phyloP scores from a whole-genome alignment of 179 eudicot genomes.

The Gypsophila paniculata region DNA sequence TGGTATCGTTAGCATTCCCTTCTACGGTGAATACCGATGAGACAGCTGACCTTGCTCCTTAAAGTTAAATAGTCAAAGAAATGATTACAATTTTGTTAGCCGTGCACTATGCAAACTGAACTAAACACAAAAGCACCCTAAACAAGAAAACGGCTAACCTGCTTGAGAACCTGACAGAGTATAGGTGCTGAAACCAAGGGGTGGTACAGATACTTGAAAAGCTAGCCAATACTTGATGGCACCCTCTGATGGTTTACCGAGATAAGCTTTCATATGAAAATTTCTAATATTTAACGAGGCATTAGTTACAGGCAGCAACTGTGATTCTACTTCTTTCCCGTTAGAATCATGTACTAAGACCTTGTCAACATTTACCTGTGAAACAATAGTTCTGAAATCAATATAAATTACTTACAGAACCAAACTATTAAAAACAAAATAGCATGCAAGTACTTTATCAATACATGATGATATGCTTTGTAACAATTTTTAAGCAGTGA shows the following conservation, averaged over 20 bases:
- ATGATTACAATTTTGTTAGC: neutral
- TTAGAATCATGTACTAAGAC: slow-evolving; percentile 54
- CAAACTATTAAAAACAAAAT: neutral
- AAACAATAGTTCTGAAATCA: slow-evolving; percentile 17
- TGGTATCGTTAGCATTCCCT: slow-evolving; percentile 30
- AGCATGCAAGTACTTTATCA: neutral
- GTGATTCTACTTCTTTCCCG: slow-evolving; percentile 76
- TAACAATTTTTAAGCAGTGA: neutral
- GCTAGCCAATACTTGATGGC: slow-evolving; percentile 67
- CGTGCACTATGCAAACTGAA: neutral
- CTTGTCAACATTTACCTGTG: slow-evolving; percentile 55
- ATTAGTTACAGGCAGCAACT: slow-evolving; percentile 68
- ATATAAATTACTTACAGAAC: too few species aligned
- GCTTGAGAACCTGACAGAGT: slow-evolving; percentile 45
- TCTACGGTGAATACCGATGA: slow-evolving; percentile 42
- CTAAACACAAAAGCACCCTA: slow-evolving; percentile 11
- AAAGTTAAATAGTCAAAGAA: slow-evolving; percentile 14
- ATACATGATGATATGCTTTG: neutral
- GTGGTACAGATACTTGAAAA: slow-evolving; percentile 78
- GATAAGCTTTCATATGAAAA: slow-evolving; percentile 58
- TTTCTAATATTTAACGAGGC: slow-evolving; percentile 44
- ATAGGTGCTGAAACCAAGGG: slow-evolving; percentile 94
- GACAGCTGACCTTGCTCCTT: slow-evolving; percentile 43
- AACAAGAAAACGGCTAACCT: slow-evolving; percentile 39
- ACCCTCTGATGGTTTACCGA: slow-evolving; percentile 46